These are phyloP conservation scores for Leishmania amazonensis DNA, from an alignment of 208 protist genomes.

Conservation along the genomic window DNA sequence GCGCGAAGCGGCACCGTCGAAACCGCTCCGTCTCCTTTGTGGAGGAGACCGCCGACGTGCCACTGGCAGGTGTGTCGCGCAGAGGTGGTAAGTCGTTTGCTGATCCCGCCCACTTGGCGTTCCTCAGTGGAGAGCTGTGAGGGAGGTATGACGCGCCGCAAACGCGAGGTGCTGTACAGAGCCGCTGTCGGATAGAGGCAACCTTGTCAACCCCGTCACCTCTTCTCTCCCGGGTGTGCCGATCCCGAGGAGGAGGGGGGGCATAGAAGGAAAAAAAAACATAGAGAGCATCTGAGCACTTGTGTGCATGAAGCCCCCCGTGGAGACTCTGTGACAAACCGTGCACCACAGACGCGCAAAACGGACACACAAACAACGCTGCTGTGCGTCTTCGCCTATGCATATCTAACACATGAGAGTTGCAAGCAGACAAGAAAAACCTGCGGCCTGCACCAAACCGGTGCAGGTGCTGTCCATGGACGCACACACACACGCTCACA, in stretches of 20 bases:
- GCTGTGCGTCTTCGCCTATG: neutral
- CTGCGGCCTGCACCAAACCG: neutral
- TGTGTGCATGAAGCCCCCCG: neutral
- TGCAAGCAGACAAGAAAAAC: neutral
- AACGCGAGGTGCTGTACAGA: neutral
- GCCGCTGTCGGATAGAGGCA: neutral
- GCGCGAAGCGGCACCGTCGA: conserved; percentile 8
- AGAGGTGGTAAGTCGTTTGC: neutral
- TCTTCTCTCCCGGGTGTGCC: neutral
- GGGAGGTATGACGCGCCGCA: neutral
- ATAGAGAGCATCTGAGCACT: neutral
- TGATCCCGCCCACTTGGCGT: conserved; percentile 8
- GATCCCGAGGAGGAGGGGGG: neutral
- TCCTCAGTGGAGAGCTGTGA: conserved; percentile 8
- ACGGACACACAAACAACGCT: neutral
- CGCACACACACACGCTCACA: neutral
- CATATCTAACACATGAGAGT: neutral
- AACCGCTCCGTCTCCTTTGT: conserved; percentile 24
- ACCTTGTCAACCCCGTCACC: neutral
- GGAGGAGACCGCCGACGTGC: neutral
- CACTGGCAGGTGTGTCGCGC: neutral
- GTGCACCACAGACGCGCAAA: neutral
- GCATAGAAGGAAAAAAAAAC: neutral
- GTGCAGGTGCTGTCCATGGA: neutral
- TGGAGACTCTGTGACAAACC: neutral